phyloP scores from a whole-genome alignment of 805 yeast genomes.

The Wickerhamiella australiensis region DNA sequence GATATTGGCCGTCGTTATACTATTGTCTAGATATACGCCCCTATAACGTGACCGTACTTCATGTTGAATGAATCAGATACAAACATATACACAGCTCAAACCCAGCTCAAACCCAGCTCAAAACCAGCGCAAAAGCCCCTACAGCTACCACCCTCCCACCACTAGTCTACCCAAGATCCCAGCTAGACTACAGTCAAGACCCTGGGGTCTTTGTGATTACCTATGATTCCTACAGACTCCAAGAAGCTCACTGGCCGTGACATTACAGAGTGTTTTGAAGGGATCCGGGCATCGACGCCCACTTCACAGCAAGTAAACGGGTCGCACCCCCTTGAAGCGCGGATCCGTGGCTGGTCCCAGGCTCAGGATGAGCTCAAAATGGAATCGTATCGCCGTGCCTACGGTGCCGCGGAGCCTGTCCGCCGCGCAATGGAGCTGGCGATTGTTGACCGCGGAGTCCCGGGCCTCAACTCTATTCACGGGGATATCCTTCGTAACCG shows the following conservation, averaged over 20 bases:
- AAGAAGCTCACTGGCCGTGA: slow-evolving; percentile 8
- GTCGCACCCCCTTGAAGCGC: slow-evolving; percentile 68
- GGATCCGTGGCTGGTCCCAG: slow-evolving; percentile 68
- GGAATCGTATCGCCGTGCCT: slow-evolving; percentile 68
- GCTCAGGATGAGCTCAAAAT: slow-evolving; percentile 57
- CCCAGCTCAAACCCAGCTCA: no score
- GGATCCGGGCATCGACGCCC: slow-evolving; percentile 12
- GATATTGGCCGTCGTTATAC: no score
- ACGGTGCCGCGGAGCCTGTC: slow-evolving; percentile 91
- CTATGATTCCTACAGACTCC: slow-evolving; percentile 10
- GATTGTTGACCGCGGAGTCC: slow-evolving; percentile 49
- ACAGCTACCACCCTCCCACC: no score
- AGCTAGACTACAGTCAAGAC: no score
- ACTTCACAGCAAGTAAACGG: slow-evolving; percentile 29
- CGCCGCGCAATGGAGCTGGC: slow-evolving; percentile 79
- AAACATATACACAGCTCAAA: no score
- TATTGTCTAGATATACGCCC: no score
- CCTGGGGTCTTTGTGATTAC: not conserved
- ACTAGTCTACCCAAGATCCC: no score
- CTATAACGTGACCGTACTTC: no score
- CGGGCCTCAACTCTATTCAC: slow-evolving; percentile 35
- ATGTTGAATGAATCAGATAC: no score
- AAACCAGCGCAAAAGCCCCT: no score
- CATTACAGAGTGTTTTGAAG: not conserved
- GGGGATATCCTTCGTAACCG: slow-evolving; percentile 66